These are phyloP conservation scores for Selaginella tamariscina DNA, from an alignment of 75 land plant genomes.

Conservation along the genomic window DNA sequence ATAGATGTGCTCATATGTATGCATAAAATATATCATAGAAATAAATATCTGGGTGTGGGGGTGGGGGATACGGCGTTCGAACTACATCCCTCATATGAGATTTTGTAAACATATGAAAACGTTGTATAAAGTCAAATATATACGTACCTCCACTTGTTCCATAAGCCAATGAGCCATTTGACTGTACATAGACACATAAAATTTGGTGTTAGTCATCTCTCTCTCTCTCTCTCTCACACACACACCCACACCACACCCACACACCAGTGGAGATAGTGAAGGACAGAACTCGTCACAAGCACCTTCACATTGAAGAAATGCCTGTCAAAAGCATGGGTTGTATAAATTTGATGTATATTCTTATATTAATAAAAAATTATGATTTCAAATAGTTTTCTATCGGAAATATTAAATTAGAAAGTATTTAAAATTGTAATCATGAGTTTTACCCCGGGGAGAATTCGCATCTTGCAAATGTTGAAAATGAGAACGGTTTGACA, in stretches of 20 bases:
- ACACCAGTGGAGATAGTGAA: background rate
- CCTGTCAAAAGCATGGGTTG: too few species aligned
- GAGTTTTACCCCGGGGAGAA: background rate
- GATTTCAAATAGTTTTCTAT: too few species aligned
- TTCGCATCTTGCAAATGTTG: conserved; percentile 7
- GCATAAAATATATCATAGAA: too few species aligned
- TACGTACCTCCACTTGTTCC: background rate
- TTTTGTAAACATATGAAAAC: background rate
- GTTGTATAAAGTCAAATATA: background rate
- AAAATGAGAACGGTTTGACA: background rate
- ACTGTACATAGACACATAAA: background rate
- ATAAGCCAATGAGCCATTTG: background rate
- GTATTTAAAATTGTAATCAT: background rate
- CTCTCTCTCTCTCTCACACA: background rate
- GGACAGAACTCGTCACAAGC: background rate
- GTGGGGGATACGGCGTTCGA: too few species aligned
- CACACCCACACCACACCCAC: background rate
- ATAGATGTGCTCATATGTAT: too few species aligned
- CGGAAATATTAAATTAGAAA: too few species aligned
- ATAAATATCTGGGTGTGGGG: too few species aligned
- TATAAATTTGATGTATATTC: too few species aligned
- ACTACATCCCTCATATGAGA: too few species aligned
- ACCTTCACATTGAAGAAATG: background rate
- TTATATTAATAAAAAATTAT: too few species aligned
- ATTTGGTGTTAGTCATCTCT: background rate